Base-by-base conservation (phyloP, 148 eudicot genomes). In the Persicaria tinctoria region DNA sequence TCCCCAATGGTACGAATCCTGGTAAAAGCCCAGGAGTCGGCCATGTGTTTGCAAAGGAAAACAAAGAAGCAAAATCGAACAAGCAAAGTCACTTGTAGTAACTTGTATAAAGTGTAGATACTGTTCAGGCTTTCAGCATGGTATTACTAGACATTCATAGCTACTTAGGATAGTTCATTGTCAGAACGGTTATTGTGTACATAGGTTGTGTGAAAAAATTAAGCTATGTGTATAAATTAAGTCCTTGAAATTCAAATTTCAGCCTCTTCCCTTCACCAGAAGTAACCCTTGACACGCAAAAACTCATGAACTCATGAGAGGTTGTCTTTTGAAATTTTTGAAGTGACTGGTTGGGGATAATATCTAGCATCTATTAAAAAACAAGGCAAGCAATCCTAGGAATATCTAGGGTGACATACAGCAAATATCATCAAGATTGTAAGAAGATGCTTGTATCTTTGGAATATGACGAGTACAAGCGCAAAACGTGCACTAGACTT, bases 1-100 rank as follows among this genome's bases (percentile, higher is more conserved):
- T 38, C 38, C 70, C 70, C 3, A 38, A 66, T 66, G 70, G 70
- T 13, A 66, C 70, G 5, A 66, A 66, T 66, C 70, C 47, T 66
- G 70, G 70, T 66, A 17, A 13, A 66, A 66, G 70, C 70, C 70
- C 70, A 5, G 70, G 70, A 32, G 70, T 14, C 41, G 70, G 70
- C 46, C 70, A 66, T 4, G 10, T 4, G 64, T 59, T 59, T 59
- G 64, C 32, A 18, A 17, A 1, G 8, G 18, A 55, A 16, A 55
- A 5, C 5, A 66, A 14, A 41, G 70, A 14, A 12, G 70, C 46
- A 38, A 5, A 38, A 66, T 13, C 47, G 0, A 66, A 17, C 0
- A 4, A 41, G 70, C n/a, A 41, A 12, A 41, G 18, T 38, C 70
- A 66, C 41, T 13, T 66, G 13, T 41, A 66, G 70, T 66, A 41